Evolutionary conservation across 345 rosid species (phyloP).

Genomic region (Anacardium occidentale): DNA sequence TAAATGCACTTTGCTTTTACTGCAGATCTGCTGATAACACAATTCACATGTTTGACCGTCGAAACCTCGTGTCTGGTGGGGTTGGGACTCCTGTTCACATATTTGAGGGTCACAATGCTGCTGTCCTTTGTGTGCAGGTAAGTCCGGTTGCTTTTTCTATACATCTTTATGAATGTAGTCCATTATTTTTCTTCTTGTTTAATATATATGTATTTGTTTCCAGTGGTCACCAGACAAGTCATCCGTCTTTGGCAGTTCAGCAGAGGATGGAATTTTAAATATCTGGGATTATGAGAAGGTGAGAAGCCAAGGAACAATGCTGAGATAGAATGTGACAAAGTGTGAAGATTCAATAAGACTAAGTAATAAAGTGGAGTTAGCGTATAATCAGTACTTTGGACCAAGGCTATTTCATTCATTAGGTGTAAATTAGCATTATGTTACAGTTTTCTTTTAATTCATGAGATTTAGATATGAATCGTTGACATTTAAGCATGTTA

Average conservation of each 20-base stretch:
- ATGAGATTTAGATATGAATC: too few relatives aligned
- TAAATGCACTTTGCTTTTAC: constrained; percentile 5
- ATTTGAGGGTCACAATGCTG: constrained; percentile 78
- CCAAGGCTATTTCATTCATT: too few relatives aligned
- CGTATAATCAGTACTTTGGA: too few relatives aligned
- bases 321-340: not conserved
- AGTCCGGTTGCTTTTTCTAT: not conserved
- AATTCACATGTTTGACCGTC: constrained; percentile 55
- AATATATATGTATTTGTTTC: constrained; percentile 12
- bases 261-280: constrained; percentile 90
- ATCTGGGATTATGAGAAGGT: constrained; percentile 95
- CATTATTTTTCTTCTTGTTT: not conserved
- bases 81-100: constrained; percentile 65
- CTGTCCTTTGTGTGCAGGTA: constrained; percentile 93
- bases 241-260: constrained; percentile 93
- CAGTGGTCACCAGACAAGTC: constrained; percentile 94
- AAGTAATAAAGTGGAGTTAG: too few relatives aligned
- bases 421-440: too few relatives aligned
- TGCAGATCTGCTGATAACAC: constrained; percentile 48
- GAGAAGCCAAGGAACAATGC: not conserved
- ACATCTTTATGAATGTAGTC: not conserved
- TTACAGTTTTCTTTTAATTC: too few relatives aligned
- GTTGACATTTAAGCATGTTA: too few relatives aligned
- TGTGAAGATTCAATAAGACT: too few relatives aligned
- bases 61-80: constrained; percentile 55